Evolutionary conservation across 75 land plant genomes (phyloP), one percentile per base, ranked within the genome.

Genomic region (Pinus albicaulis): DNA sequence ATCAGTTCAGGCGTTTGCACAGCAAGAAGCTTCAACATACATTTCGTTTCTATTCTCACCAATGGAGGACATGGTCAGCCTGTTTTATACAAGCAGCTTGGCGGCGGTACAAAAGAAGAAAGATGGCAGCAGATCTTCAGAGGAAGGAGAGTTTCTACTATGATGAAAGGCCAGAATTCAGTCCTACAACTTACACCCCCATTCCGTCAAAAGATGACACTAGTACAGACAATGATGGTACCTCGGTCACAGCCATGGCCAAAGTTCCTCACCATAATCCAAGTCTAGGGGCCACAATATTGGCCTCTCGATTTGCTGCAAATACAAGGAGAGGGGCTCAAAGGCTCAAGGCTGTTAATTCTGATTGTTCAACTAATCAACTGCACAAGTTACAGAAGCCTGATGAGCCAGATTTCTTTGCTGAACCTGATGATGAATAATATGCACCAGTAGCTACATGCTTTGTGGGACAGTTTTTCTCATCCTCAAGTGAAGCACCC

Each of bases 21-120:
- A 91, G 93, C 76, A 89, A 86, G 66, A 84, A 91, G 78, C 83
- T 95, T 28, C 91, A 89, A 56, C 95, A 92, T 73, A 91, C 96
- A 0, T 89, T 93, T 76, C 82, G 95, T 1, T 90, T 81, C 77
- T 93, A 95, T 68, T 95, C 98, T 12, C 80, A 87, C 41, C 91
- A 91, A 23, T 95, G 98, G 98, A 76, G 92, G 20, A 93, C 93
- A 7, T 92, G 95, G 98, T 91, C 87, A 24, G 93, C 93, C 36
- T 85, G 87, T 61, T 88, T 84, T 81, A 89, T 95, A 55, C 98
- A 95, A 70, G 88, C 86, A 12, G 93, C 98, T 5, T 95, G 98
- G 98, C 79, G 85, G 10, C 75, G 93, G 4, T 74, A 64, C 84
- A 81, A 85, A 78, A 86, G 75, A 71, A 77, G 93, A 55, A 79